phyloP scores from a whole-genome alignment of 1,139 yeast genomes.

The Nakaseomyces nivariensis region DNA sequence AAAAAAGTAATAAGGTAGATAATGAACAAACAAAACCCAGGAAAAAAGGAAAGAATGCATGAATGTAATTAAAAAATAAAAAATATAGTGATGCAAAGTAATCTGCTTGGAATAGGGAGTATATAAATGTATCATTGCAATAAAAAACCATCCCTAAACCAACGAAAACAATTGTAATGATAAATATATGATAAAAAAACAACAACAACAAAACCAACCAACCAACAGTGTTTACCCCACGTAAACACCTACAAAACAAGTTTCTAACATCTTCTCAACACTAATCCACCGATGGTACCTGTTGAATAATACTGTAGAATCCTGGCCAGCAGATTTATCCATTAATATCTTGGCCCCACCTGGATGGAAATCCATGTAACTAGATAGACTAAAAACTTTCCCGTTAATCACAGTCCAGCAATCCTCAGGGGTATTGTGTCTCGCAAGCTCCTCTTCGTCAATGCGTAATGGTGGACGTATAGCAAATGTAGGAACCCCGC shows the following conservation, averaged over 20 bases:
- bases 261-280: slow-evolving; percentile 68
- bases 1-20: too few relatives aligned
- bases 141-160: too few relatives aligned
- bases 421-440: slow-evolving; percentile 42
- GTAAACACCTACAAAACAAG: slow-evolving; percentile 59
- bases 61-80: too few relatives aligned
- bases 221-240: background rate
- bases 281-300: slow-evolving; percentile 87
- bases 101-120: too few relatives aligned
- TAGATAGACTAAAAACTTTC: slow-evolving; percentile 74
- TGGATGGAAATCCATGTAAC: slow-evolving; percentile 80
- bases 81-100: too few relatives aligned
- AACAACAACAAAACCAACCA: too few relatives aligned
- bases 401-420: slow-evolving; percentile 83
- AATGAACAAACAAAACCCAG: too few relatives aligned
- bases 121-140: too few relatives aligned
- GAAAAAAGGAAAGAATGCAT: too few relatives aligned
- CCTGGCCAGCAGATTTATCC: slow-evolving; percentile 67
- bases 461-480: slow-evolving; percentile 41
- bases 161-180: too few relatives aligned
- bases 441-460: slow-evolving; percentile 46
- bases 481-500: slow-evolving; percentile 18
- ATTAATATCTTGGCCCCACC: slow-evolving; percentile 79
- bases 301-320: slow-evolving; percentile 71
- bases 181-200: too few relatives aligned